Evolutionary conservation across 2,329 filamentous ascomycete species (phyloP), one percentile per base, ranked within the genome.

Genomic region (Ilyonectria sp.): DNA sequence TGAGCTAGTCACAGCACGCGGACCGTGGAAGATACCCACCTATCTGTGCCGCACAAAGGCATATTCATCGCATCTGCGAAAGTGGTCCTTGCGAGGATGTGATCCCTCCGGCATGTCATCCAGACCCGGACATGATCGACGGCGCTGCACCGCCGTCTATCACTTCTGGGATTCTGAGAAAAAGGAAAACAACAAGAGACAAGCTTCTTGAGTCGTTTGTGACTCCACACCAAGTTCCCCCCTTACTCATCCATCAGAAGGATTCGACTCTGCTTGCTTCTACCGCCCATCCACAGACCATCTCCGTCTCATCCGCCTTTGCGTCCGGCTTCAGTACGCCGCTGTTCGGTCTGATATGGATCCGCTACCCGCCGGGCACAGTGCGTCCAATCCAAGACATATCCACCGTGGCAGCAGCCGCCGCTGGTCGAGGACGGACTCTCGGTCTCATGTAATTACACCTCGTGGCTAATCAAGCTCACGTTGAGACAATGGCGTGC

Each of bases 401-500:
- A n/a, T 43, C n/a, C 17, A 43, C n/a, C 40, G 6, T n/a, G 5
- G 40, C n/a, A n/a, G 55, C 21, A 49, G 47, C 47, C 19, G 59
- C 50, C 53, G 52, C 43, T 53, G 60, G 15, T 43, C 15, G 40
- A 43, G 15, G 40, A 63, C 43, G 13, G 40, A 63, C 43, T 8
- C 40, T 69, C 60, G 55, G 62, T 67, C 70, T 70, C 69, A 66
- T 57, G 57, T 70, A 60, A 62, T 74, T 67, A 71, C 67, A 68
- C 63, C 57, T 74, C 33, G 60, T 70, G 62, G 63, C 60, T 57
- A 64, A 52, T 50, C 33, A 56, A 64, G 54, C 47, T 53, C 58
- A 37, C 50, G 49, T 57, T 43, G 58, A 49, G 60, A 56, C 49
- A 46, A 60, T 46, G 56, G 37, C 40, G 68, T 35, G 55, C 64